Conservation (phyloP, 805 yeast species). For the Scheffersomyces coipomensis region DNA sequence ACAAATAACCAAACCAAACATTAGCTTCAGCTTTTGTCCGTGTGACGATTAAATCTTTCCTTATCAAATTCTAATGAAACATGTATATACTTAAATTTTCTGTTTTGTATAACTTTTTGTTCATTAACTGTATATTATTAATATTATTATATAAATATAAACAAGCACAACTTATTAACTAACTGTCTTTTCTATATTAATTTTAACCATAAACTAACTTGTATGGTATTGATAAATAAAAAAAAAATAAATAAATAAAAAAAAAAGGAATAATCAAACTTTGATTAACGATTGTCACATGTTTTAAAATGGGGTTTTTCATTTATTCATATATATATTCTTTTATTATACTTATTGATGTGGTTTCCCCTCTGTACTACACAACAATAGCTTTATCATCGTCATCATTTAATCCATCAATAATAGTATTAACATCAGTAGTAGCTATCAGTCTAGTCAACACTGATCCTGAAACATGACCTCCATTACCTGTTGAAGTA, state of each 20-base stretch:
- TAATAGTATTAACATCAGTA: slow-evolving; percentile 32
- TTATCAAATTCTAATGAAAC: background rate
- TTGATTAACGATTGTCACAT: no score
- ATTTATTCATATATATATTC: no score
- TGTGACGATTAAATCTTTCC: background rate
- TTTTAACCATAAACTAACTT: no score
- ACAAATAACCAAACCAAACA: no score
- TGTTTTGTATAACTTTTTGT: background rate
- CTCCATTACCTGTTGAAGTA: slow-evolving; percentile 3
- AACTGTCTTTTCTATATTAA: background rate
- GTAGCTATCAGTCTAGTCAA: slow-evolving; percentile 29
- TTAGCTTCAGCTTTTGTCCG: no score
- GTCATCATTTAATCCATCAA: slow-evolving; percentile 32
- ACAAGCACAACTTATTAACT: background rate
- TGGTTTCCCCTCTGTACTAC: slow-evolving; percentile 1
- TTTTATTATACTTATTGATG: no score
- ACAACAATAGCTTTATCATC: slow-evolving; percentile 30
- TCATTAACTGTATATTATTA: slow-evolving; percentile 1
- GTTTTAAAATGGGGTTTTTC: no score
- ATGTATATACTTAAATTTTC: background rate
- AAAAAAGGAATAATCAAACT: no score
- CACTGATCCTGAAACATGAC: slow-evolving; percentile 23
- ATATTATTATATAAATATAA: background rate
- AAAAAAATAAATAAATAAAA: no score
- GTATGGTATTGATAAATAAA: no score